A percentile compares a stretch with the other conserved stretches of the same genome.
phyloP scores from a whole-genome alignment of 2,329 filamentous ascomycete genomes.

The Trichoderma koningii region DNA sequence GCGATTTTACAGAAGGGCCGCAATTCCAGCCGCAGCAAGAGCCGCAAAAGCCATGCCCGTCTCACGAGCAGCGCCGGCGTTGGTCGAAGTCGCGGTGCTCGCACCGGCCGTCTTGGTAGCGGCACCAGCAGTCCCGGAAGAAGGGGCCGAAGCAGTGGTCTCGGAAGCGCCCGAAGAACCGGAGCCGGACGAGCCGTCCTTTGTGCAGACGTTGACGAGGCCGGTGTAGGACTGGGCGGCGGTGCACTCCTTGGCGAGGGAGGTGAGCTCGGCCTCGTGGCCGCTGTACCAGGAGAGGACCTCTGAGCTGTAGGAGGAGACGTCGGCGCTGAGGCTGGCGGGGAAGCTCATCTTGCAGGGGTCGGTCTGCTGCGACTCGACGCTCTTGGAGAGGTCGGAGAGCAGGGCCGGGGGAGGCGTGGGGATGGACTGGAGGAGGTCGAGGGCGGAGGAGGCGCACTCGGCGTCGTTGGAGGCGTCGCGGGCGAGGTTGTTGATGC shows the following conservation, averaged over 20 bases:
- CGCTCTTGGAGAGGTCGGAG: slow-evolving; percentile 33
- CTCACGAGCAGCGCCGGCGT: slow-evolving; percentile 31
- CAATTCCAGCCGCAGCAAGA: slow-evolving; percentile 37
- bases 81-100: neutral
- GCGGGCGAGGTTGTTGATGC: neutral
- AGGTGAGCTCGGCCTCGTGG: slow-evolving; percentile 35
- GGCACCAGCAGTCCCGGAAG: slow-evolving; percentile 14
- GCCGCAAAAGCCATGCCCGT: slow-evolving; percentile 37
- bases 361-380: slow-evolving; percentile 33
- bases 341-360: slow-evolving; percentile 40
- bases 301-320: slow-evolving; percentile 39
- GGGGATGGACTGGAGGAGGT: slow-evolving; percentile 35
- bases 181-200: slow-evolving; percentile 7
- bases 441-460: slow-evolving; percentile 34
- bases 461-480: neutral
- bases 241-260: slow-evolving; percentile 36
- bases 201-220: slow-evolving; percentile 33
- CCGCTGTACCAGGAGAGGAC: slow-evolving; percentile 38
- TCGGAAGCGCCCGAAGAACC: slow-evolving; percentile 8
- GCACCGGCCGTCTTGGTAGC: neutral
- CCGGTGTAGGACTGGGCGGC: slow-evolving; percentile 30
- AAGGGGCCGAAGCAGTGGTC: neutral
- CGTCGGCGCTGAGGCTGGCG: slow-evolving; percentile 37
- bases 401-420: slow-evolving; percentile 38
- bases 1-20: slow-evolving; percentile 36